Conservation (phyloP, 352 stramenopile species). For the Thraustotheca clavata region DNA sequence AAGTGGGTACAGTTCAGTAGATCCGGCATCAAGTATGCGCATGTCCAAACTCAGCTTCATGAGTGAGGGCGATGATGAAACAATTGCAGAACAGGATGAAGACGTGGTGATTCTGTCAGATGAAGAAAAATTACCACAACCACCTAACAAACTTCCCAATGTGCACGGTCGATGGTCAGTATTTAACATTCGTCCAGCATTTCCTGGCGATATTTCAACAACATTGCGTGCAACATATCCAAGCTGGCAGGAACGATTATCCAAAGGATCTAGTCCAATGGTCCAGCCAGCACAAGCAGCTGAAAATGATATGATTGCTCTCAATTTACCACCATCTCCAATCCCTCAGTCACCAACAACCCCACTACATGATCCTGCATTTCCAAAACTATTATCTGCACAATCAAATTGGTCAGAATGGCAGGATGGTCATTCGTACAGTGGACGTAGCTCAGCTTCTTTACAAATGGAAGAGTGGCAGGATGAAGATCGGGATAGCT, state of each 20-base stretch:
- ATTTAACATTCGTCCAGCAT: neutral
- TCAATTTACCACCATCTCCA: too few relatives aligned
- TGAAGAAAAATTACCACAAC: neutral
- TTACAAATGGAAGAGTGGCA: neutral
- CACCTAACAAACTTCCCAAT: neutral
- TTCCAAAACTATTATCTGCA: neutral
- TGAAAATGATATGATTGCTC: neutral
- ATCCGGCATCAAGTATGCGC: conserved; percentile 1
- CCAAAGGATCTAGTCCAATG: neutral
- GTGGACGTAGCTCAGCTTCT: neutral
- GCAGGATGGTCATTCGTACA: conserved; percentile 5
- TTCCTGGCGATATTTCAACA: neutral
- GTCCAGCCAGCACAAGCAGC: neutral
- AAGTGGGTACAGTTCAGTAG: neutral
- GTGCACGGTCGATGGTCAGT: neutral
- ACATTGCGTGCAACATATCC: neutral
- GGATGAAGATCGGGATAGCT: neutral
- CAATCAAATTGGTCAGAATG: conserved; percentile 6
- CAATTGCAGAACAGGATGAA: neutral
- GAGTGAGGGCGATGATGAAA: neutral
- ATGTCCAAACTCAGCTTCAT: conserved; percentile 7
- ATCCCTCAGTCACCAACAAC: neutral
- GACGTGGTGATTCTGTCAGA: neutral
- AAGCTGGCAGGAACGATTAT: neutral
- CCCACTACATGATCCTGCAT: neutral